Evolutionary conservation across 805 yeast species (phyloP).

Genomic region (Candida loeiensis): DNA sequence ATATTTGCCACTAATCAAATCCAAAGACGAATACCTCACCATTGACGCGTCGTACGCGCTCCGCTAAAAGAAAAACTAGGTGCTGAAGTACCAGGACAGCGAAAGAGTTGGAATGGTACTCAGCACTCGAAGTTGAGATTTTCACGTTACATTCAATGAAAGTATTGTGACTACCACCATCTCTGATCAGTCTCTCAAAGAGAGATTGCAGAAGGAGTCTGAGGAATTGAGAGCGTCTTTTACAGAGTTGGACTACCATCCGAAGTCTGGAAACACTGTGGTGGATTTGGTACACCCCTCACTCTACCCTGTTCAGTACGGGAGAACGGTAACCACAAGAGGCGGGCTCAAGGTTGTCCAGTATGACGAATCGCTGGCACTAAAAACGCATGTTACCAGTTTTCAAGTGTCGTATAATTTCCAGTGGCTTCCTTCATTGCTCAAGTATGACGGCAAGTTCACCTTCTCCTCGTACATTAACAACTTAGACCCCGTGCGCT

Average conservation of each 20-base stretch:
- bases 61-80: constrained; percentile 28
- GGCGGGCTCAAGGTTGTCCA: constrained; percentile 4
- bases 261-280: constrained; percentile 12
- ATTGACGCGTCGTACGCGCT: constrained; percentile 16
- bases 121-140: constrained; percentile 8
- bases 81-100: constrained; percentile 18
- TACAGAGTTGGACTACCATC: constrained; percentile 13
- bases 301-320: constrained; percentile 18
- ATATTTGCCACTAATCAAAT: constrained; percentile 1
- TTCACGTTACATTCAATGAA: constrained; percentile 8
- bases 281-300: constrained; percentile 21
- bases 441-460: constrained; percentile 12
- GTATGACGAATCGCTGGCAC: constrained; percentile 2
- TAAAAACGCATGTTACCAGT: neutral
- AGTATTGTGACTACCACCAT: constrained; percentile 1
- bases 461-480: constrained; percentile 35
- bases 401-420: constrained; percentile 11
- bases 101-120: constrained; percentile 16
- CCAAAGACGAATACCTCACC: constrained; percentile 16
- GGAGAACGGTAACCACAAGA: constrained; percentile 10
- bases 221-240: constrained; percentile 4
- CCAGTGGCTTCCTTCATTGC: constrained; percentile 17
- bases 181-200: constrained; percentile 2
- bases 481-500: constrained; percentile 34
- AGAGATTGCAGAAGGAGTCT: constrained; percentile 3